A percentile compares a stretch with the other conserved stretches of the same genome.
phyloP scores from a whole-genome alignment of 768 basidiomycete genomes.

The Atractiella rhizophila region DNA sequence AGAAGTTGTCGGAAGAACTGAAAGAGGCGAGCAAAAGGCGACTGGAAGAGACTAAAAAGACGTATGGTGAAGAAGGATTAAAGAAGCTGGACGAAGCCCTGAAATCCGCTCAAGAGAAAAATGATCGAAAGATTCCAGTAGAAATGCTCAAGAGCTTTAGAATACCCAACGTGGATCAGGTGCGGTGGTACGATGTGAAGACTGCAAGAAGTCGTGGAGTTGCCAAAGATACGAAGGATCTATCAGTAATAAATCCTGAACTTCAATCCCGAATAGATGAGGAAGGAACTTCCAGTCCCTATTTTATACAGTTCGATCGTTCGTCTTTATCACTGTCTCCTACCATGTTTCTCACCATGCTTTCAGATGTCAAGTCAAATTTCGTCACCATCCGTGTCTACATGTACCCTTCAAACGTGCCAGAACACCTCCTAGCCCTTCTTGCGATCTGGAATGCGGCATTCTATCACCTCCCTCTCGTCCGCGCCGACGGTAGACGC shows the following conservation, averaged over 20 bases:
- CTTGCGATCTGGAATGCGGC: conserved; percentile 50
- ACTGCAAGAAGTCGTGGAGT: conserved; percentile 38
- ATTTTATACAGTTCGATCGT: conserved; percentile 74
- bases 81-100: conserved; percentile 39
- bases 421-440: conserved; percentile 30
- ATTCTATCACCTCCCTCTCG: conserved; percentile 72
- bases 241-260: conserved; percentile 17
- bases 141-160: conserved; percentile 61
- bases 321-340: background rate
- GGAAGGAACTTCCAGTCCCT: conserved; percentile 47
- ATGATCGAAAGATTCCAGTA: conserved; percentile 54
- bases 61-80: conserved; percentile 58
- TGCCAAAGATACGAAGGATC: conserved; percentile 13
- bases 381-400: conserved; percentile 60
- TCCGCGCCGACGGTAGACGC: conserved; percentile 37
- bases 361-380: conserved; percentile 40
- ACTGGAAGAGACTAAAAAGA: conserved; percentile 38
- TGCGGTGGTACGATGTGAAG: conserved; percentile 68
- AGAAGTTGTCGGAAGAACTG: conserved; percentile 48
- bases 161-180: conserved; percentile 69
- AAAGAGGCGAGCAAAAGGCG: conserved; percentile 58
- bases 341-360: background rate
- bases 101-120: conserved; percentile 60
- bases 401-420: conserved; percentile 48
- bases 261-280: conserved; percentile 38